Base-by-base conservation (phyloP, 2,329 filamentous ascomycete species). In the Alternaria viburni region DNA sequence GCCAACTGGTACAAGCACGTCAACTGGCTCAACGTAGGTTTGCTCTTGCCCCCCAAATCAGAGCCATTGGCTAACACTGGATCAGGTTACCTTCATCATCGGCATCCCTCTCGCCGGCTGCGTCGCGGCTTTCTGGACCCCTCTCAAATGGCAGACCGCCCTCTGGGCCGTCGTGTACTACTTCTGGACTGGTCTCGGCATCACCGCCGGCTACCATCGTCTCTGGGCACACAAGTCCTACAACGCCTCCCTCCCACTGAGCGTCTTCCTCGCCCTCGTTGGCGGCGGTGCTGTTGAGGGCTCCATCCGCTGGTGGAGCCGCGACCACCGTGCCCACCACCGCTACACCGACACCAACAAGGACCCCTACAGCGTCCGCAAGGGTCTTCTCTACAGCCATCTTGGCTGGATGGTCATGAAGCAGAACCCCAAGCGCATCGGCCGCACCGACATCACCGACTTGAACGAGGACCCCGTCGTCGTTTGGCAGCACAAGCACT, bases 1-100 rank as follows among this genome's bases (percentile, higher is more conserved):
- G 82, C 85, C 70, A 97, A 97, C 85, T 96, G 92, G 92, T 90
- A 94, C 83, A 90, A 95, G 83, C 93, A 97, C 79, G 87, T 97
- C 85, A 93, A 97, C 86, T 97, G 94, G 93, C 87, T 97, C 72
- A 97, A 97, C 81, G 90, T 92, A 73, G 86, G 76, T 54, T 30
- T 54, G 5, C 6, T 12, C 10, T 25, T 30, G 26, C 17, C 11
- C n/a, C 30, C 4, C 9, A 4, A 3, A 3, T 15, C 30, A 9
- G 28, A 3, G 8, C 15, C 19, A 25, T 25, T 15, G 6, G 25
- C 74, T 76, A 64, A 77, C 68, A 54, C 1, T 1, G 6, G 15
- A 9, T 93, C 94, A 97, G 83, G 89, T 92, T 65, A 87, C 85
- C 70, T 88, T 97, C 80, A 95, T 97, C 80, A 81, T 96, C 70